These are phyloP conservation scores for Trypanosoma grayi DNA, from an alignment of 208 protist species.

Conservation along the genomic window DNA sequence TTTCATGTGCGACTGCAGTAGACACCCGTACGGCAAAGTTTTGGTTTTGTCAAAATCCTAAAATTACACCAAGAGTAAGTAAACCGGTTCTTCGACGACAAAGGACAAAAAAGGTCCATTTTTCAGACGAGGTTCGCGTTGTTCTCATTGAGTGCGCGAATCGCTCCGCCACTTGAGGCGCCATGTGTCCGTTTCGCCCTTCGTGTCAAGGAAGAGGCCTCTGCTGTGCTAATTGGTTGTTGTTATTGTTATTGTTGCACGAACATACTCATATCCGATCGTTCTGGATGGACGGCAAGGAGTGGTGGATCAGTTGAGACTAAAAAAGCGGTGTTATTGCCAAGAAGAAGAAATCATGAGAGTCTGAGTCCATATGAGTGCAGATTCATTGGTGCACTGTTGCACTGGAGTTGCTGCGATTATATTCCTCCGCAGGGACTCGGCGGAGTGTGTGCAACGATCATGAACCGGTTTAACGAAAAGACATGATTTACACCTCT, in stretches of 20 bases:
- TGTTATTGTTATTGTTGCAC: slow-evolving; percentile 9
- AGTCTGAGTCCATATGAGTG: too few species aligned
- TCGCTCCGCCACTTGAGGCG: not conserved
- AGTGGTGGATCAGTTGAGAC: too few species aligned
- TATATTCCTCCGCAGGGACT: too few species aligned
- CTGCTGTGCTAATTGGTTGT: not conserved
- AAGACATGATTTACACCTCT: too few species aligned
- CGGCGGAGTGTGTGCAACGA: too few species aligned
- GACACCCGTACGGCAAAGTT: not conserved
- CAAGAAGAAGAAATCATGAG: too few species aligned
- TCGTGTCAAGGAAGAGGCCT: not conserved
- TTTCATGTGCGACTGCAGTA: not conserved
- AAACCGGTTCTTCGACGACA: not conserved
- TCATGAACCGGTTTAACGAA: too few species aligned
- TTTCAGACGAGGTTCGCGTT: slow-evolving; percentile 16
- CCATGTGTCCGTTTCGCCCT: not conserved
- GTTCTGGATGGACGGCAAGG: too few species aligned
- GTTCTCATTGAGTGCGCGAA: slow-evolving; percentile 11
- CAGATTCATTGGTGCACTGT: too few species aligned
- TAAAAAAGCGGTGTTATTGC: too few species aligned
- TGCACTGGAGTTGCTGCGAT: too few species aligned
- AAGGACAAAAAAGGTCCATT: slow-evolving; percentile 18
- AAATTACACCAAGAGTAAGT: not conserved
- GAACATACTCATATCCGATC: too few species aligned
- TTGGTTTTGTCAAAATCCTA: slow-evolving; percentile 12